These are phyloP conservation scores for Castanea crenata DNA, from an alignment of 306 rosid genomes.

Conservation along the genomic window DNA sequence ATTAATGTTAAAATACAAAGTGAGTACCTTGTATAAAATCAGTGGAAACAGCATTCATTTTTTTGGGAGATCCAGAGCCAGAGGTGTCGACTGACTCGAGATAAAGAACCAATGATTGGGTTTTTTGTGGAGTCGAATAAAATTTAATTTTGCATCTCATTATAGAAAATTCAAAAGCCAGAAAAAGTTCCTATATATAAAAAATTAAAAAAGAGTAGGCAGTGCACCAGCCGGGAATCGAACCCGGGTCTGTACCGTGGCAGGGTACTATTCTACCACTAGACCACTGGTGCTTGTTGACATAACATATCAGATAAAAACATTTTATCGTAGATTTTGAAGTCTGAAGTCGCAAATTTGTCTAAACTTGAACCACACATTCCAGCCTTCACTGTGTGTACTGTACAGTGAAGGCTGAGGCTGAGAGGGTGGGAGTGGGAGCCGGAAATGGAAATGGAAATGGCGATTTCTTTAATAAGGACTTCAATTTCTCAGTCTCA, in stretches of 20 bases:
- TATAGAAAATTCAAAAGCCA: too few relatives aligned
- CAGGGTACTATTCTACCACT: conserved; percentile 17
- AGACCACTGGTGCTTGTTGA: conserved; percentile 4
- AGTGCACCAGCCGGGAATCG: conserved; percentile 20
- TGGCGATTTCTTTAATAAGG: conserved; percentile 64
- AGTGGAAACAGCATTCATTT: conserved; percentile 43
- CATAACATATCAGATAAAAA: too few relatives aligned
- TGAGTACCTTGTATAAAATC: conserved; percentile 43
- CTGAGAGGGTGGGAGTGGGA: conserved; percentile 18
- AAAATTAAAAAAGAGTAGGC: too few relatives aligned
- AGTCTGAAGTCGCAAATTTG: too few relatives aligned
- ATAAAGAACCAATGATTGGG: not conserved
- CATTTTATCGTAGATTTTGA: fast-evolving
- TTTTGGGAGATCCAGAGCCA: not conserved
- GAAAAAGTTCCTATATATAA: too few relatives aligned
- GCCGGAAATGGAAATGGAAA: conserved; percentile 52
- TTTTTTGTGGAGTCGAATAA: not conserved
- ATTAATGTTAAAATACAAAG: not conserved
- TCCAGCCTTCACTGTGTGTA: not conserved
- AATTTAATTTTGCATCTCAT: too few relatives aligned
- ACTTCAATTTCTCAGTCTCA: conserved; percentile 51
- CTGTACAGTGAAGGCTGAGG: conserved; percentile 6
- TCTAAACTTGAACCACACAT: conserved; percentile 3
- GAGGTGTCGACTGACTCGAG: not conserved
- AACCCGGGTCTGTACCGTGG: conserved; percentile 19